Evolutionary conservation across 257 asterid genomes (phyloP), one percentile per base, ranked within the genome.

Genomic region (Leonotis leonurus): DNA sequence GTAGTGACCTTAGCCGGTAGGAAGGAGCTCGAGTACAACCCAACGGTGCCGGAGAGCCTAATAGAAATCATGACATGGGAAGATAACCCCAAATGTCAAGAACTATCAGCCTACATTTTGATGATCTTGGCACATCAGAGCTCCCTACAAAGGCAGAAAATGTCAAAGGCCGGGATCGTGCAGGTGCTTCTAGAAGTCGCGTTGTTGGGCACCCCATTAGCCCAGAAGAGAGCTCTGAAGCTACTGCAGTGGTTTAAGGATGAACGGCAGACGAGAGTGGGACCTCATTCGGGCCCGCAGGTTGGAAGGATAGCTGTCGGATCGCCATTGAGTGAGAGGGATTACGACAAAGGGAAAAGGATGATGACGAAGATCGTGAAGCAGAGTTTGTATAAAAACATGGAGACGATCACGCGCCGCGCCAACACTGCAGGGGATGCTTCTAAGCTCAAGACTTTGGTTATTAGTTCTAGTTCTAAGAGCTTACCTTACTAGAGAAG

Each of bases 91-190:
- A 86, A 83, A 74, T 81, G 95, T 71, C 96, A 86, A 45, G 98
- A 92, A 53, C 43, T 82, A 5, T 73, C 89, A 0, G 85, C 86
- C 9, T 92, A 92, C 66, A 62, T 92, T 7, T 52, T 92, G 85
- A 89, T 88, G 99, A 77, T 86, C 48, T 69, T 92, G 62, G 96
- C 95, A 0, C 97, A 92, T 60, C 87, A 87, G 51, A 92, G 99
- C 73, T 79, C 85, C 1, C 33, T 58, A 7, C 97, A 84, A 55
- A 89, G 97, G 71, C 80, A 74, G 64, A 92, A 85, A 62, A 89
- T 92, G 97, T 64, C 85, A 0, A 75, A 81, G 67, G 97, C 86
- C 0, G 95, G 94, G 45, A 86, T 92, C 3, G 96, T 92, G 5
- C 89, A 83, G 14, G 86, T 83, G 46, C 96, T 92, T 35, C 85